Percentiles rank a stretch among this genome's conserved stretches.
Conservation (phyloP, 768 basidiomycete species). For the Xerocomus spinulosus region DNA sequence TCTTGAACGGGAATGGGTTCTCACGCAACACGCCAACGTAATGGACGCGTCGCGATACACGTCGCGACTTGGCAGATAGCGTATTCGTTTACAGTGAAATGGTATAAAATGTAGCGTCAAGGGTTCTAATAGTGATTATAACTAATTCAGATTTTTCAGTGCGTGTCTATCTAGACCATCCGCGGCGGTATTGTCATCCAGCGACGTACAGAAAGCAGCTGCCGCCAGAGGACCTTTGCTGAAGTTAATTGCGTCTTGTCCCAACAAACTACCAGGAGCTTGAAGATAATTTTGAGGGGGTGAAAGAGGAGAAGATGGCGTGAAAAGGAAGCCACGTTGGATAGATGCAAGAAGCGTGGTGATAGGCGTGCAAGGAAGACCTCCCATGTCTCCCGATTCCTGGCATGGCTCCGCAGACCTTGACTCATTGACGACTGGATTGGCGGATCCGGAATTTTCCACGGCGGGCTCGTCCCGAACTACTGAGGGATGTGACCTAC, state of each 20-base stretch:
- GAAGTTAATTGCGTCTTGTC: constrained; percentile 2
- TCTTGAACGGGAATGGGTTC: constrained; percentile 9
- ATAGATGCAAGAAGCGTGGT: constrained; percentile 59
- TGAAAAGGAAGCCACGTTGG: constrained; percentile 63
- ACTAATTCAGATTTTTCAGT: constrained; percentile 24
- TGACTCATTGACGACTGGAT: background rate
- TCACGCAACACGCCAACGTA: constrained; percentile 25
- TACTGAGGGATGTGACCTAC: constrained; percentile 1
- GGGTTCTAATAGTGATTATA: background rate
- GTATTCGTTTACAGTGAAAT: background rate
- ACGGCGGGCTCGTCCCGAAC: constrained; percentile 2
- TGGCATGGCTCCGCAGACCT: constrained; percentile 1
- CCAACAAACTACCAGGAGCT: background rate
- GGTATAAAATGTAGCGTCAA: constrained; percentile 6
- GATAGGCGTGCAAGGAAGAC: constrained; percentile 53
- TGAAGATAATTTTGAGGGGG: constrained; percentile 46
- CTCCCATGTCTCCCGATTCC: background rate
- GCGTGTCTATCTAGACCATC: constrained; percentile 22
- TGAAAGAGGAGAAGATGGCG: constrained; percentile 58
- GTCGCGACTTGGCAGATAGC: background rate
- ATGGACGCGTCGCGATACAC: constrained; percentile 18
- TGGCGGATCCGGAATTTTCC: background rate
- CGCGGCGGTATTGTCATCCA: constrained; percentile 6
- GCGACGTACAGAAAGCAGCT: constrained; percentile 7
- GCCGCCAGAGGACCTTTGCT: background rate